Conservation (phyloP, 2,329 filamentous ascomycete species). For the Fusarium beomiforme region DNA sequence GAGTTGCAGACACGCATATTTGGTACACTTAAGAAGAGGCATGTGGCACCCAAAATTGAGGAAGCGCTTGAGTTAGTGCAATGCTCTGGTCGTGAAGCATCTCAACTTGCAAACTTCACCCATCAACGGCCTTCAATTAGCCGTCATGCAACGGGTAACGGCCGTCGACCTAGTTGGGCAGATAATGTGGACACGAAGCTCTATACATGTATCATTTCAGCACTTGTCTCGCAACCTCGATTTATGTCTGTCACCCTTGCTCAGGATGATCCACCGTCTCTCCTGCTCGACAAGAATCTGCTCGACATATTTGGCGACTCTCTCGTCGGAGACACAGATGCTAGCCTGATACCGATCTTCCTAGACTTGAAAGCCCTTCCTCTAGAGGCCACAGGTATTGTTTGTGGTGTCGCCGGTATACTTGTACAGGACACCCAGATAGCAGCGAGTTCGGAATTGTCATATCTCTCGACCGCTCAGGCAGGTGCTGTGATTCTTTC, state of each 20-base stretch:
- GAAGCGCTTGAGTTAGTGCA: slow-evolving; percentile 77
- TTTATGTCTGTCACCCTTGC: slow-evolving; percentile 81
- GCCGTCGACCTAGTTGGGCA: slow-evolving; percentile 59
- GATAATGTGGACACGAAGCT: slow-evolving; percentile 71
- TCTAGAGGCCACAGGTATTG: slow-evolving; percentile 90
- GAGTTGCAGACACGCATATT: slow-evolving; percentile 89
- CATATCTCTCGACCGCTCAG: slow-evolving; percentile 87
- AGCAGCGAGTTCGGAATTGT: slow-evolving; percentile 75
- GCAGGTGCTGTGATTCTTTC: slow-evolving; percentile 90
- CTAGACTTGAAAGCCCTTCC: slow-evolving; percentile 84
- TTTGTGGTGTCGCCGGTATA: slow-evolving; percentile 89
- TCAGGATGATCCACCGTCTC: slow-evolving; percentile 76
- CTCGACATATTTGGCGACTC: slow-evolving; percentile 75
- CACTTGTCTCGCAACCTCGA: slow-evolving; percentile 68
- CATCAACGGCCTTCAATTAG: slow-evolving; percentile 51
- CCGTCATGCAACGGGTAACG: slow-evolving; percentile 51
- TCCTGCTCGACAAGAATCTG: slow-evolving; percentile 76
- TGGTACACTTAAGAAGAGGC: slow-evolving; percentile 78
- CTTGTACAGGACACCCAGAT: slow-evolving; percentile 77
- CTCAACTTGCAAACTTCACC: slow-evolving; percentile 51
- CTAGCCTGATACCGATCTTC: slow-evolving; percentile 84
- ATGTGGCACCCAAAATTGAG: slow-evolving; percentile 78
- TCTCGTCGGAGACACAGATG: slow-evolving; percentile 78
- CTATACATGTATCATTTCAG: slow-evolving; percentile 70
- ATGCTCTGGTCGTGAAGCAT: slow-evolving; percentile 74